Percentiles rank a stretch among this genome's conserved stretches.
Evolutionary conservation across 2,329 filamentous ascomycete species (phyloP).

Genomic region (Phialophora macrospora): DNA sequence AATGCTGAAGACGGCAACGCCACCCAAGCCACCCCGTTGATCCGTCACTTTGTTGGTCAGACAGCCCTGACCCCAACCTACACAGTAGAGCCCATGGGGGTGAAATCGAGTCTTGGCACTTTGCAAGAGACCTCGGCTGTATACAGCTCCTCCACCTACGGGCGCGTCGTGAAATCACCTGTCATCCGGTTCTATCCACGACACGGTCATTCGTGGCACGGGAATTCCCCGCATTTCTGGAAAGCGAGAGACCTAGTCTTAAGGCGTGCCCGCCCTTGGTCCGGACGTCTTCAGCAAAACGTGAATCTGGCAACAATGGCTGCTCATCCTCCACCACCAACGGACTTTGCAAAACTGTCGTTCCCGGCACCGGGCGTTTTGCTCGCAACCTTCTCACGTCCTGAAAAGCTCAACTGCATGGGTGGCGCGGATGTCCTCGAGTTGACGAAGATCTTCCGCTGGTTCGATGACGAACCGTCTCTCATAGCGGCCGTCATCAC

Average conservation of each 20-base stretch:
- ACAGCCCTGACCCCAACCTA: too few species aligned
- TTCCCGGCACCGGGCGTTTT: constrained; percentile 53
- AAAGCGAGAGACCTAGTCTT: background rate
- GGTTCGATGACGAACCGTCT: constrained; percentile 51
- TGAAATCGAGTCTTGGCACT: background rate
- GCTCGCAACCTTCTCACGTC: constrained; percentile 54
- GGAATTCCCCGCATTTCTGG: background rate
- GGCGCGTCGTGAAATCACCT: background rate
- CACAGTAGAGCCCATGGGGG: too few species aligned
- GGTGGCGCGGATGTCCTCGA: constrained; percentile 47
- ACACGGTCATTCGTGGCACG: background rate
- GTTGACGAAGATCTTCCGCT: constrained; percentile 49
- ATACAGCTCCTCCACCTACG: background rate
- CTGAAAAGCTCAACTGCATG: constrained; percentile 52
- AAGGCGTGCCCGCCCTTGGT: background rate
- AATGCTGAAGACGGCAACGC: background rate
- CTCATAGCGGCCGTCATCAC: constrained; percentile 50
- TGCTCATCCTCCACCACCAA: background rate
- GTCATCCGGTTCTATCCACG: background rate
- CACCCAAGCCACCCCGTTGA: background rate
- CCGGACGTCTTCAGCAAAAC: background rate
- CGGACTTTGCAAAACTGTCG: constrained; percentile 37
- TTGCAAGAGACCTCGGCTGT: background rate
- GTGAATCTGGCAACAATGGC: background rate
- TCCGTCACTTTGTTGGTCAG: background rate